A percentile compares a stretch with the other conserved stretches of the same genome.
Evolutionary conservation across 768 basidiomycete species (phyloP).

Genomic region (Hydnomerulius pinastri): DNA sequence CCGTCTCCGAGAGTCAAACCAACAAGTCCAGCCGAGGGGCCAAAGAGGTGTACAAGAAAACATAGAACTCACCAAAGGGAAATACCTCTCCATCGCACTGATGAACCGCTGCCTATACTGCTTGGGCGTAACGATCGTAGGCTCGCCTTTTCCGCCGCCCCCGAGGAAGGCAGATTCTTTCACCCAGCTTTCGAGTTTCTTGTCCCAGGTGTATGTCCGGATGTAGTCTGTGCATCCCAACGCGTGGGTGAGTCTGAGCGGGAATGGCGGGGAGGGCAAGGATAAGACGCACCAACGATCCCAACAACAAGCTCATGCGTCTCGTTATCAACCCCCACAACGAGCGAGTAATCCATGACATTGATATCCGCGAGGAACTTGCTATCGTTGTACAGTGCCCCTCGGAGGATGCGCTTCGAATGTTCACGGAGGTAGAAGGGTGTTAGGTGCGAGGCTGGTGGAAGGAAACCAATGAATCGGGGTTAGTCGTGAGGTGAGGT

Average conservation of each 20-base stretch:
- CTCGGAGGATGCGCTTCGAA: slow-evolving; percentile 87
- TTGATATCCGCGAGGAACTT: slow-evolving; percentile 93
- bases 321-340: slow-evolving; percentile 90
- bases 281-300: slow-evolving; percentile 78
- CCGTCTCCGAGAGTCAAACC: background rate
- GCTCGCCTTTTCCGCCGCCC: slow-evolving; percentile 80
- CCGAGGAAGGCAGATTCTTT: slow-evolving; percentile 94
- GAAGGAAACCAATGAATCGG: too few species aligned
- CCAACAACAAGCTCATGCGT: slow-evolving; percentile 93
- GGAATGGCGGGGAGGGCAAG: background rate
- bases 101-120: slow-evolving; percentile 89
- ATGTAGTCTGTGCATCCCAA: slow-evolving; percentile 69
- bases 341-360: slow-evolving; percentile 97
- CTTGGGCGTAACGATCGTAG: slow-evolving; percentile 95
- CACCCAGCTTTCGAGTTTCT: slow-evolving; percentile 97
- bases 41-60: background rate
- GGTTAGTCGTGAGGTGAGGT: too few species aligned
- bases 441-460: slow-evolving; percentile 73
- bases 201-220: slow-evolving; percentile 97
- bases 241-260: slow-evolving; percentile 10
- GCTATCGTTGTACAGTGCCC: slow-evolving; percentile 92
- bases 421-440: slow-evolving; percentile 98
- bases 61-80: slow-evolving; percentile 64
- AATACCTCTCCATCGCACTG: slow-evolving; percentile 88
- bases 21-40: background rate